Conservation (phyloP, 1,284 basidiomycete genomes). For the Paramarasmius palmivorus region DNA sequence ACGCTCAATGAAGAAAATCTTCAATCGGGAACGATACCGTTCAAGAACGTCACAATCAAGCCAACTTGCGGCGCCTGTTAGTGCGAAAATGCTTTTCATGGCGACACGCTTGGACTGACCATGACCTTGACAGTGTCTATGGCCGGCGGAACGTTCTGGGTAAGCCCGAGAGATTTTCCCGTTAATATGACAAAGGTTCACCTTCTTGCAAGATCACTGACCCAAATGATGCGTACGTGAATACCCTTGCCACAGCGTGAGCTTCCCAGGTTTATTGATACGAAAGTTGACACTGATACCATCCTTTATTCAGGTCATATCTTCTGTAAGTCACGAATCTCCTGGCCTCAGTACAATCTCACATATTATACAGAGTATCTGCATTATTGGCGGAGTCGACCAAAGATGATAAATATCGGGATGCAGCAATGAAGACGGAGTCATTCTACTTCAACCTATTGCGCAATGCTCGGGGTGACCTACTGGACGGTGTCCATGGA, state of each 20-base stretch:
- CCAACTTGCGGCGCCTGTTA: background rate
- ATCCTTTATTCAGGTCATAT: background rate
- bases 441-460: conserved; percentile 4
- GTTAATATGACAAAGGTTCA: too few species aligned
- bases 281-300: background rate
- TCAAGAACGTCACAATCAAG: background rate
- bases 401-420: background rate
- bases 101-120: too few species aligned
- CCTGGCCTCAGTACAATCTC: background rate
- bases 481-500: conserved; percentile 9
- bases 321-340: background rate
- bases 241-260: too few species aligned
- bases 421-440: background rate
- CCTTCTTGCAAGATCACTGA: background rate
- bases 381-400: background rate
- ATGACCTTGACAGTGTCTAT: conserved; percentile 4
- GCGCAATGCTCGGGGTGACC: conserved; percentile 5
- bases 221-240: background rate
- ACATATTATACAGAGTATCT: background rate
- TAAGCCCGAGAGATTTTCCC: background rate
- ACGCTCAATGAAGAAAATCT: background rate
- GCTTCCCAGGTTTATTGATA: too few species aligned
- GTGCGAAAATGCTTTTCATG: background rate
- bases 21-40: background rate
- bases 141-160: conserved; percentile 11